These are phyloP conservation scores for Artemisia tridentata DNA, from an alignment of 129 eudicot species.

Conservation along the genomic window DNA sequence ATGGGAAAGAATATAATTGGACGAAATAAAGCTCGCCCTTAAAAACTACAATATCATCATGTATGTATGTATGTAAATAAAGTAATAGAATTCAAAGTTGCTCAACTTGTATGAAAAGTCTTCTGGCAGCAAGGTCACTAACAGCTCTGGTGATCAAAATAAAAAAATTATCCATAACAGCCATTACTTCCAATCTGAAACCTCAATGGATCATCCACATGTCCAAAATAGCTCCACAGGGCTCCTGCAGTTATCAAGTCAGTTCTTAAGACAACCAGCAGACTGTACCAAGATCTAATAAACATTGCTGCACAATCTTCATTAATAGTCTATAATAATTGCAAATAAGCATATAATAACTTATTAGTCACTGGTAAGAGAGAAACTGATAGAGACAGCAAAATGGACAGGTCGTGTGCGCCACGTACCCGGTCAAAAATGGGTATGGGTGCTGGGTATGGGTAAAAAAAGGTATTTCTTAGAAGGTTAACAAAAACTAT, in stretches of 20 bases:
- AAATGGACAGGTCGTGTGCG: no score
- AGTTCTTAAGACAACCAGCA: slow-evolving; percentile 42
- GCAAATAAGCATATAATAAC: no score
- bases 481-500: no score
- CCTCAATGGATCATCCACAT: neutral
- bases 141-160: neutral
- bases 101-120: neutral
- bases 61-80: neutral
- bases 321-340: no score
- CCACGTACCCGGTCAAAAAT: no score
- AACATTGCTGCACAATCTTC: no score
- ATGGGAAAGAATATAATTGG: slow-evolving; percentile 2
- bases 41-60: neutral
- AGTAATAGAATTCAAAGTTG: neutral
- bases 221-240: slow-evolving; percentile 6
- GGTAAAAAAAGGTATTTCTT: no score
- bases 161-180: slow-evolving; percentile 11
- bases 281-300: no score
- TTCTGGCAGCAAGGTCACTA: neutral
- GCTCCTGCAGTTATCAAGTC: slow-evolving; percentile 48
- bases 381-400: no score
- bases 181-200: neutral
- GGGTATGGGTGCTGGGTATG: no score
- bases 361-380: no score
- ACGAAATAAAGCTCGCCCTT: slow-evolving; percentile 2